Conservation (phyloP, 129 eudicot species). For the Gnaphalium uliginosum region DNA sequence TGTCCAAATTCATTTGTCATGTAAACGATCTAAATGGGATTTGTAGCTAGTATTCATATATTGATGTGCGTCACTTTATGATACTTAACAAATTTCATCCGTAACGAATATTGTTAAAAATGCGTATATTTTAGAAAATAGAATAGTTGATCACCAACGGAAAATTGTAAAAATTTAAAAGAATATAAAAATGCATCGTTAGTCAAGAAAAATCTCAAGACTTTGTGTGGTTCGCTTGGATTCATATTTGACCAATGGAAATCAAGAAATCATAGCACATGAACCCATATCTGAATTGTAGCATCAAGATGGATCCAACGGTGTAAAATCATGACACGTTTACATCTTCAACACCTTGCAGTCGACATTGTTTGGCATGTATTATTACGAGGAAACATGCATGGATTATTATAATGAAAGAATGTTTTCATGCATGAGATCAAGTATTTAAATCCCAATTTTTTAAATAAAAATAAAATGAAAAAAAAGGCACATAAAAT, state of each 20-base stretch:
- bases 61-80: no score
- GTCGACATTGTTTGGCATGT: slow-evolving; percentile 36
- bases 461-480: not conserved
- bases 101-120: no score
- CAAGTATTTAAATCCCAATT: not conserved
- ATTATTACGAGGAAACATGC: slow-evolving; percentile 41
- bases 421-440: slow-evolving; percentile 26
- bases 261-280: slow-evolving; percentile 39
- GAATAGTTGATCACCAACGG: no score
- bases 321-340: slow-evolving; percentile 36
- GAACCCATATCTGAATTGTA: slow-evolving; percentile 22
- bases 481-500: slow-evolving; percentile 14
- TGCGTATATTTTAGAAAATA: no score
- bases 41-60: no score
- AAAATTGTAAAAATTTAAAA: not conserved
- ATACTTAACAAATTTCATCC: no score
- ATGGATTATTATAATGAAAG: slow-evolving; percentile 30
- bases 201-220: slow-evolving; percentile 12
- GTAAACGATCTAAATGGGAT: no score
- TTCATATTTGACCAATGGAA: slow-evolving; percentile 38
- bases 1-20: no score
- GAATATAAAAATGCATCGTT: not conserved
- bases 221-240: not conserved
- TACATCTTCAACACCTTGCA: slow-evolving; percentile 20
- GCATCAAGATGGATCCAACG: slow-evolving; percentile 44